Conservation (phyloP, 306 rosid species). For the Hylodesmum podocarpum region DNA sequence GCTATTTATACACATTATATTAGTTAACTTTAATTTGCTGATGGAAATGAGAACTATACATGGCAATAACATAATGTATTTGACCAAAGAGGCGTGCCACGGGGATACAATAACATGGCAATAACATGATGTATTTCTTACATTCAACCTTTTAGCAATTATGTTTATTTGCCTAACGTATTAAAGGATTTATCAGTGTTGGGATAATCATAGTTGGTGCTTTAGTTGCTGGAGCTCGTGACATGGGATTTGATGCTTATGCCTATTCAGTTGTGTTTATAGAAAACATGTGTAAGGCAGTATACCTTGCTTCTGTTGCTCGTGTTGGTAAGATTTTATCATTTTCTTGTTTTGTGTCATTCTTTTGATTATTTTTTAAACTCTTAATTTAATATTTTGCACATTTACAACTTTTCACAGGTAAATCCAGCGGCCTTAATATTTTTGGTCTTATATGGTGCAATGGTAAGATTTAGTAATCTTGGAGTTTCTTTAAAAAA, state of each 20-base stretch:
- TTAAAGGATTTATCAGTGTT: slow-evolving; percentile 58
- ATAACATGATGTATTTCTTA: not conserved
- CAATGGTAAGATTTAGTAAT: slow-evolving; percentile 60
- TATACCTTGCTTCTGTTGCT: slow-evolving; percentile 63
- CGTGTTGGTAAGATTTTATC: slow-evolving; percentile 51
- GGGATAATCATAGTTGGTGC: slow-evolving; percentile 63
- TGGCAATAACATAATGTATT: not conserved
- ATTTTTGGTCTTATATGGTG: slow-evolving; percentile 89
- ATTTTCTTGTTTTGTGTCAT: slow-evolving; percentile 2
- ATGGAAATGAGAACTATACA: not conserved
- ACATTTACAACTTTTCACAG: slow-evolving; percentile 40
- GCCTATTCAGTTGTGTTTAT: slow-evolving; percentile 54
- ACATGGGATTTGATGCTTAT: slow-evolving; percentile 62
- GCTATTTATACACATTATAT: not conserved
- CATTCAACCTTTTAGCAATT: not conserved
- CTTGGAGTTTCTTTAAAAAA: not conserved
- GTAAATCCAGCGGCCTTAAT: slow-evolving; percentile 72
- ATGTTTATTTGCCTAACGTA: slow-evolving; percentile 33
- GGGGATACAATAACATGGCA: no score
- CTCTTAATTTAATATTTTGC: not conserved
- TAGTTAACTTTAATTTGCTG: not conserved
- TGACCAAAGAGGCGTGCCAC: not conserved
- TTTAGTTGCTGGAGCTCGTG: slow-evolving; percentile 67
- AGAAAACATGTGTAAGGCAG: slow-evolving; percentile 68
- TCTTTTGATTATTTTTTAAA: not conserved